Base-by-base conservation (phyloP, 2,329 filamentous ascomycete species). In the Pseudofabraea citricarpa region DNA sequence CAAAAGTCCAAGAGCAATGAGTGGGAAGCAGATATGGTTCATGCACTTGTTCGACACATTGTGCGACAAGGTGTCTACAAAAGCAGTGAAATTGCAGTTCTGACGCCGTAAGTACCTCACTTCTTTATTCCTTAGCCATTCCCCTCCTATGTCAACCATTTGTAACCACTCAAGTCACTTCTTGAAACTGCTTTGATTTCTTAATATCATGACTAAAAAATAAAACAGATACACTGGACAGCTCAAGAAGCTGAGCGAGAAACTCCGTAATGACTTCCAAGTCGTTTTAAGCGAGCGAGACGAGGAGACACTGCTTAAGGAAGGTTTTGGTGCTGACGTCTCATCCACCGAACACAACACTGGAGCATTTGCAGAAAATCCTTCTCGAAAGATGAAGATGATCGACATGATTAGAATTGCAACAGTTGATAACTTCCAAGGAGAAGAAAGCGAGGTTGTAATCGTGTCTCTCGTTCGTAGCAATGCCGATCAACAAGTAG, bases 401-500 rank as follows among this genome's bases (percentile, higher is more conserved):
- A 49, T 52, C n/a, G 50, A 60, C 10, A 35, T 56, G 15, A 44
- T 63, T 5, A 43, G 62, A 5, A 51, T 66, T 21, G 80, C 83
- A 0, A 88, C 82, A 0, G 74, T 88, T 0, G 83, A 87, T 58
- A 90, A 89, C 50, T 90, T 87, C 43, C 84, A 90, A 40, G 56
- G 56, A 3, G 56, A 90, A 56, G 85, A 90, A 54, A 81, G 79
- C 2, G 82, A 86, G 40, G n/a, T n/a, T n/a, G n/a, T n/a, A n/a
- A n/a, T n/a, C n/a, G n/a, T n/a, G n/a, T n/a, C n/a, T n/a, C n/a
- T 90, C 0, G 83, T 88, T 0, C 74, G 86, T 29, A 87, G 83
- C 62, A 90, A 90, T 50, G 48, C 59, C 0, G 53, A 73, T 6
- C 65, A 63, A 6, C 75, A 72, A 5, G 73, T 74, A 16, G 86